A percentile compares a stretch with the other conserved stretches of the same genome.
Evolutionary conservation across 352 stramenopile species (phyloP).

Genomic region (Phytopythium litorale): DNA sequence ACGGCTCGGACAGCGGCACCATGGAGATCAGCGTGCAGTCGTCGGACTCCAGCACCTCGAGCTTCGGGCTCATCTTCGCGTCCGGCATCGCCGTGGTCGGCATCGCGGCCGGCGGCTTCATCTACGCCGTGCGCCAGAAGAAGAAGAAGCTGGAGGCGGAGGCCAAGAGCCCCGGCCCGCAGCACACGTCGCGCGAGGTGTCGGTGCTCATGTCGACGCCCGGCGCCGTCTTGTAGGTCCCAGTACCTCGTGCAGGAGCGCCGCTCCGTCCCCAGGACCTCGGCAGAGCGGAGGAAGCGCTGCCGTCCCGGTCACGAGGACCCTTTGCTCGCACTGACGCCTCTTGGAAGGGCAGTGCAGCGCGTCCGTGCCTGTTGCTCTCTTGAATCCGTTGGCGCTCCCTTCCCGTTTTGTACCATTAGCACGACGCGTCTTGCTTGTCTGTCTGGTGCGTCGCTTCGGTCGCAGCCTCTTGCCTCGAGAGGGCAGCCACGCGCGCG

Average conservation of each 20-base stretch:
- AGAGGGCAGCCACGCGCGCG: background rate
- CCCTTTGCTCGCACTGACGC: background rate
- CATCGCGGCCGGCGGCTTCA: slow-evolving; percentile 32
- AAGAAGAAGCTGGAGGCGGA: slow-evolving; percentile 41
- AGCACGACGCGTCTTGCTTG: background rate
- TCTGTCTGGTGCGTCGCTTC: background rate
- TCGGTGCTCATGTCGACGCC: slow-evolving; percentile 36
- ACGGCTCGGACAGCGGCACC: slow-evolving; percentile 10
- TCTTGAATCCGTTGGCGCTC: slow-evolving; percentile 3
- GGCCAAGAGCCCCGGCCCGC: slow-evolving; percentile 33
- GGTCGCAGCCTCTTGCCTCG: background rate
- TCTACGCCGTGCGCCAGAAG: slow-evolving; percentile 49
- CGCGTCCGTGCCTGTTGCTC: background rate
- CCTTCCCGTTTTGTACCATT: background rate
- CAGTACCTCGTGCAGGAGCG: background rate
- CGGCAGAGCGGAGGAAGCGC: background rate
- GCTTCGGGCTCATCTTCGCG: slow-evolving; percentile 29
- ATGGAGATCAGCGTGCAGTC: slow-evolving; percentile 50
- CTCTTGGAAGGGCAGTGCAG: background rate
- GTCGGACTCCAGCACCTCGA: slow-evolving; percentile 18
- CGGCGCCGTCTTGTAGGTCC: slow-evolving; percentile 13
- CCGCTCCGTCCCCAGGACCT: background rate
- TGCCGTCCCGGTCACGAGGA: background rate
- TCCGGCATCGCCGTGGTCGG: slow-evolving; percentile 29
- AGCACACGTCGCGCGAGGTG: slow-evolving; percentile 24